Percentiles rank a stretch among this genome's conserved stretches.
phyloP scores from a whole-genome alignment of 345 rosid genomes.

The Melaleuca alternifolia region DNA sequence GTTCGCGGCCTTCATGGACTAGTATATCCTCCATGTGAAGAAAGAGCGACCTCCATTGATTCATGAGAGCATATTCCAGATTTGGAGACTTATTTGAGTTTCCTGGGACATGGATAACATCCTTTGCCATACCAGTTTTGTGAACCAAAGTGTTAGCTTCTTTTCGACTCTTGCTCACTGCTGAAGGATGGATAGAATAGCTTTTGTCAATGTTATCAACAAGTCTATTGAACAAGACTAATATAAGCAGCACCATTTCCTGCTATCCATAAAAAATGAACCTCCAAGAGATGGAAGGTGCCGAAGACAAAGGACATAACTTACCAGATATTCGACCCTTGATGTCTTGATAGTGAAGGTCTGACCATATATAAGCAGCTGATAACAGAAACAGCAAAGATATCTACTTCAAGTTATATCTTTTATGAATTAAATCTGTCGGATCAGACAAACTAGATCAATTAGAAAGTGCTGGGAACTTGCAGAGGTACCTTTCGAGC shows the following conservation, averaged over 20 bases:
- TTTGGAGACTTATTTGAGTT: conserved; percentile 26
- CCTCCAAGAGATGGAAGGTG: not conserved
- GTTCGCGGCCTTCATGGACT: conserved; percentile 52
- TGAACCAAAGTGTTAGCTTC: conserved; percentile 50
- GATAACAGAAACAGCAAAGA: conserved; percentile 2
- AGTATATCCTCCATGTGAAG: conserved; percentile 66
- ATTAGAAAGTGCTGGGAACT: not conserved
- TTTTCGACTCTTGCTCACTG: conserved; percentile 75
- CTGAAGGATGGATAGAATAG: conserved; percentile 16
- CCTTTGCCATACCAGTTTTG: conserved; percentile 30
- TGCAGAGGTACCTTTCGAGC: conserved; percentile 53
- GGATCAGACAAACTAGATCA: not conserved
- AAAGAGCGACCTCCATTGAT: conserved; percentile 82
- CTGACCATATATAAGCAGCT: conserved; percentile 94
- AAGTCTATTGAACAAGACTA: not conserved
- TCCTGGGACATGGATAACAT: conserved; percentile 21
- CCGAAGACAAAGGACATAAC: not conserved
- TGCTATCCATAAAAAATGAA: not conserved
- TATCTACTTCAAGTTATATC: not conserved
- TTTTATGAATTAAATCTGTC: not conserved
- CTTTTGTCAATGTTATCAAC: not conserved
- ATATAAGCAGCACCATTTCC: not conserved
- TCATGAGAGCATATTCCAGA: conserved; percentile 44
- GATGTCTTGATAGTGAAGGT: conserved; percentile 83
- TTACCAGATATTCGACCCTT: conserved; percentile 73